A percentile compares a stretch with the other conserved stretches of the same genome.
These are phyloP conservation scores for Populus trichocarpa DNA, from an alignment of 441 rosid genomes.

Conservation along the genomic window DNA sequence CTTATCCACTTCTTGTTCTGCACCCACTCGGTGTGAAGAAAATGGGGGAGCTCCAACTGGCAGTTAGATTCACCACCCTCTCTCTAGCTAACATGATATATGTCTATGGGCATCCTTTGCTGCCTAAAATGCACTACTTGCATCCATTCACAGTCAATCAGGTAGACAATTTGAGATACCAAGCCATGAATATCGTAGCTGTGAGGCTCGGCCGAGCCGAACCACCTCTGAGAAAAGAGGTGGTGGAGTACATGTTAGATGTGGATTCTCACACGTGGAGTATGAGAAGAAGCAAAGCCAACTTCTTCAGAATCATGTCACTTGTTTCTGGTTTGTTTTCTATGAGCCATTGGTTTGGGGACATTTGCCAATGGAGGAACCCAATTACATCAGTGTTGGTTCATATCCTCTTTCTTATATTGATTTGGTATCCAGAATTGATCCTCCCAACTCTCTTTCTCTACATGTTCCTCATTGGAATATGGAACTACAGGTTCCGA, in stretches of 20 bases:
- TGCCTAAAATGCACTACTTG: conserved; percentile 86
- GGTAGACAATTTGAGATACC: conserved; percentile 73
- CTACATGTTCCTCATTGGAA: too few species aligned
- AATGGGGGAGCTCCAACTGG: conserved; percentile 82
- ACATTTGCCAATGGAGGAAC: conserved; percentile 75
- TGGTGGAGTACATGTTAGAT: conserved; percentile 82
- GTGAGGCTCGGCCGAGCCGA: conserved; percentile 79
- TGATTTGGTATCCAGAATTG: conserved; percentile 68
- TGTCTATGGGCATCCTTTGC: conserved; percentile 70
- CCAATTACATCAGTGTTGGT: conserved; percentile 63
- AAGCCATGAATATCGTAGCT: conserved; percentile 85
- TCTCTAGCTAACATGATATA: conserved; percentile 70
- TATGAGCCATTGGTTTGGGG: conserved; percentile 71
- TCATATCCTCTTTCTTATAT: conserved; percentile 66
- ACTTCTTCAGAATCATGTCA: conserved; percentile 71
- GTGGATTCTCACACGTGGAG: conserved; percentile 46
- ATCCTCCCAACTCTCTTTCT: conserved; percentile 53
- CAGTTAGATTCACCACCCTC: conserved; percentile 66
- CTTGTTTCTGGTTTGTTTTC: conserved; percentile 57
- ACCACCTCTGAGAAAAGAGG: conserved; percentile 83
- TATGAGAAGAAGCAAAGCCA: conserved; percentile 92
- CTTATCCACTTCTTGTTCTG: conserved; percentile 76
- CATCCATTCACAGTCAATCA: conserved; percentile 82
- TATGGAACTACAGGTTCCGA: too few species aligned
- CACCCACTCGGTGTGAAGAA: conserved; percentile 76